Percentiles rank a stretch among this genome's conserved stretches.
Conservation (phyloP, 2,329 filamentous ascomycete genomes). For the Cordyceps cateniannulata region DNA sequence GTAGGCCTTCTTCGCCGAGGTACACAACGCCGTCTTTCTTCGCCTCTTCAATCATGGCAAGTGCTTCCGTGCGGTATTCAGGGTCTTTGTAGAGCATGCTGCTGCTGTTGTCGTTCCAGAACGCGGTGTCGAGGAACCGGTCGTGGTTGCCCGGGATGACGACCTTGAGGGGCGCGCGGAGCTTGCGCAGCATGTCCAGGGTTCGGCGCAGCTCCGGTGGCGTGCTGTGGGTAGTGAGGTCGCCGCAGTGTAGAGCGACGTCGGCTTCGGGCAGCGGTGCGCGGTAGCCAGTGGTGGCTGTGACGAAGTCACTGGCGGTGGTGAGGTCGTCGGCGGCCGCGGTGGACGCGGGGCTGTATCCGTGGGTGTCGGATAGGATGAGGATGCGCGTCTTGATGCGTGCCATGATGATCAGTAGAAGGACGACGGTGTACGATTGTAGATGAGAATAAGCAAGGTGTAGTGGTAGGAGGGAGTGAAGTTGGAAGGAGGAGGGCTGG, state of each 20-base stretch:
- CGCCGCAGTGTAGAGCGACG: conserved; percentile 46
- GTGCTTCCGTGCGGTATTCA: conserved; percentile 26
- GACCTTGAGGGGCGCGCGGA: conserved; percentile 45
- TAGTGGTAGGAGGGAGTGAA: too few species aligned
- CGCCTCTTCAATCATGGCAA: conserved; percentile 32
- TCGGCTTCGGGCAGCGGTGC: conserved; percentile 32
- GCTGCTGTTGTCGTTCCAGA: conserved; percentile 10
- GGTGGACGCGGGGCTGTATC: conserved; percentile 14
- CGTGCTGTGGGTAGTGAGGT: conserved; percentile 39
- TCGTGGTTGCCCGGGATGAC: conserved; percentile 52
- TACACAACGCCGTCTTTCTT: conserved; percentile 36
- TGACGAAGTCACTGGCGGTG: conserved; percentile 10
- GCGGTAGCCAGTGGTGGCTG: conserved; percentile 23
- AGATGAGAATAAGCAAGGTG: too few species aligned
- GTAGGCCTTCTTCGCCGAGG: conserved; percentile 42
- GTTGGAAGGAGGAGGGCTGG: background rate
- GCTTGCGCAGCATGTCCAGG: conserved; percentile 33
- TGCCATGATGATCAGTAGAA: background rate
- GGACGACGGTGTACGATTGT: background rate
- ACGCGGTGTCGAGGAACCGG: conserved; percentile 31
- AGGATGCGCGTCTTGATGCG: conserved; percentile 30
- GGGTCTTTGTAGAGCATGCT: background rate
- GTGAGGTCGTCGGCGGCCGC: conserved; percentile 22
- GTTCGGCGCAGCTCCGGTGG: conserved; percentile 34
- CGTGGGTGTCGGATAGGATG: conserved; percentile 35